Evolutionary conservation across 2,329 filamentous ascomycete genomes (phyloP), one percentile per base, ranked within the genome.

Genomic region (Aotearoamyces nothofagi): DNA sequence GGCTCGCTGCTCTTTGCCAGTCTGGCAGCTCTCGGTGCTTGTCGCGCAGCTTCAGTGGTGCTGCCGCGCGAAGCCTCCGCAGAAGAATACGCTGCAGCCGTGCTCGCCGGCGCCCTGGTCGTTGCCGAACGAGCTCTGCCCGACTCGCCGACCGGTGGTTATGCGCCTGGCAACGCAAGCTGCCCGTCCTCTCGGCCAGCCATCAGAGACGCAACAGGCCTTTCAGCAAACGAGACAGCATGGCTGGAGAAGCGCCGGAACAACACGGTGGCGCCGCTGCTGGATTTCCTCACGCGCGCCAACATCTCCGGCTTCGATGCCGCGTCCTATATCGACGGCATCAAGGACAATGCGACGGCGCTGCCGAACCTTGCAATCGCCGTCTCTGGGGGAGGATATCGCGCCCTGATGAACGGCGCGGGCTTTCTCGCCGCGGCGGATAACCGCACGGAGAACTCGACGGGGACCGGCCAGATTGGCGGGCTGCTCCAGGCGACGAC

Each of bases 401-500:
- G 84, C 32, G 83, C 84, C n/a, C 61, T 92, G 57, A 60, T 86
- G 58, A 87, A 79, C 46, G 83, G 81, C 20, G 84, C 76, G 10
- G 84, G 84, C 35, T 77, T 76, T 24, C 43, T 92, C 10, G 69
- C 78, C 16, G 84, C 83, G 1, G 86, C 83, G 39, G 84, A 93
- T 50, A 67, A 55, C 41, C 69, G 84, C 12, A 84, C 78, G 0
- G 49, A 60, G 0, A 68, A 69, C 31, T 60, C 73, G 3, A 78
- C 69, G 0, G 54, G 44, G 5, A 44, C 55, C 3, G 80, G 80
- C 4, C 78, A 83, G 26, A 60, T 93, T 14, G 80, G 83, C 28
- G 84, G 84, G 4, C 55, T 92, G 38, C 58, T 93, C 36, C 84
- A 93, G 56, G 66, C 78, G 3, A 55, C 80, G 0, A 92, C 82